These are phyloP conservation scores for Capsella rubella DNA, from an alignment of 441 rosid genomes.

Conservation along the genomic window DNA sequence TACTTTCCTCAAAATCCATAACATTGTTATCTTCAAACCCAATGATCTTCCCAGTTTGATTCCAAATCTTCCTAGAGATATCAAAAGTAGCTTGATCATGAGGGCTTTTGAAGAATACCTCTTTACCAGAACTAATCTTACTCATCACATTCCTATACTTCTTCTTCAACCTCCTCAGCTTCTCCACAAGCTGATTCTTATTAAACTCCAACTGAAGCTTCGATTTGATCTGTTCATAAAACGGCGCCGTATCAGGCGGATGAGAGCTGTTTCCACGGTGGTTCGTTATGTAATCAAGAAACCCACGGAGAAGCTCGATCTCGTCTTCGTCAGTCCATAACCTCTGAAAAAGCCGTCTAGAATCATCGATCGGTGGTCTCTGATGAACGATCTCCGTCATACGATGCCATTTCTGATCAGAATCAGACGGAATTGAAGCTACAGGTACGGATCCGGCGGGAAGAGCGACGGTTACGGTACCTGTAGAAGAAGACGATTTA, in stretches of 20 bases:
- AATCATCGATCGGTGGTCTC: constrained; percentile 68
- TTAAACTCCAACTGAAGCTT: constrained; percentile 94
- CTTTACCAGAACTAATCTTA: constrained; percentile 84
- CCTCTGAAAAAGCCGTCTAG: constrained; percentile 84
- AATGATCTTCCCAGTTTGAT: constrained; percentile 47
- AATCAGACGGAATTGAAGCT: constrained; percentile 41
- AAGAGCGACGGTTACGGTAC: constrained; percentile 61
- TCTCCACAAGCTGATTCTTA: constrained; percentile 96
- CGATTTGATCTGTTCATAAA: constrained; percentile 90
- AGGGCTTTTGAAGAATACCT: constrained; percentile 76
- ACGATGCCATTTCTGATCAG: constrained; percentile 63
- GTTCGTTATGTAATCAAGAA: constrained; percentile 67
- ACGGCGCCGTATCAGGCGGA: constrained; percentile 86
- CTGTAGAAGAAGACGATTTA: constrained; percentile 41
- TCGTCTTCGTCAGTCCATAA: constrained; percentile 99
- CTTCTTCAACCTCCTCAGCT: constrained; percentile 89
- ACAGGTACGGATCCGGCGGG: constrained; percentile 48
- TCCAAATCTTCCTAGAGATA: constrained; percentile 97
- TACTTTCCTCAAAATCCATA: constrained; percentile 70
- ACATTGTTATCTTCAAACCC: constrained; percentile 56
- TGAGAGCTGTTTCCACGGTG: constrained; percentile 59
- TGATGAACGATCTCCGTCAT: constrained; percentile 52
- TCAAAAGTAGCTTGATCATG: constrained; percentile 96
- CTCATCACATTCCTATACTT: constrained; percentile 80
- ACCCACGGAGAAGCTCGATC: constrained; percentile 96